Percentiles rank a stretch among this genome's conserved stretches.
Evolutionary conservation across 345 rosid species (phyloP).

Genomic region (Lumnitzera racemosa): DNA sequence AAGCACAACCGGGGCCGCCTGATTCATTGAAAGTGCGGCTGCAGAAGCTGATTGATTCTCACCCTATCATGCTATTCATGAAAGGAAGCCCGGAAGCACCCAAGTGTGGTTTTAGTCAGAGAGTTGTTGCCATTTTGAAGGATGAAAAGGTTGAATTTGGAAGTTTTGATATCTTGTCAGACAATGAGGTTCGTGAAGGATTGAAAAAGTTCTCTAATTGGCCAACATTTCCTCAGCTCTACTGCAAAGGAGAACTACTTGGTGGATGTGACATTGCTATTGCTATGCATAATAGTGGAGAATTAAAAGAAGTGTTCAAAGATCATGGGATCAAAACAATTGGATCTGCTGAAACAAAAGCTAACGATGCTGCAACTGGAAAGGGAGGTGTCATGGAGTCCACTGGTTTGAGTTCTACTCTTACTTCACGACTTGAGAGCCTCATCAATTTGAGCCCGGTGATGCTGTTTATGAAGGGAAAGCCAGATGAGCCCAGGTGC

Average conservation of each 20-base stretch:
- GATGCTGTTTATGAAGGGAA: constrained; percentile 95
- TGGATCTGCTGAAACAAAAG: constrained; percentile 10
- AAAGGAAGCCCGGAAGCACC: constrained; percentile 89
- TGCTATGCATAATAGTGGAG: constrained; percentile 92
- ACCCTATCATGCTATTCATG: constrained; percentile 86
- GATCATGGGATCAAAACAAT: constrained; percentile 47
- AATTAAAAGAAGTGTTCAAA: constrained; percentile 61
- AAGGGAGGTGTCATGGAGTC: constrained; percentile 43
- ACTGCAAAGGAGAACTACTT: constrained; percentile 88
- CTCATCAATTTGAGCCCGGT: constrained; percentile 62
- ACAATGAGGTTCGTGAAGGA: constrained; percentile 79
- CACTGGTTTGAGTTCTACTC: constrained; percentile 50
- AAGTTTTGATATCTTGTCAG: constrained; percentile 70
- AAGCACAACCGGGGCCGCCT: constrained; percentile 27
- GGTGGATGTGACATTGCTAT: constrained; percentile 87
- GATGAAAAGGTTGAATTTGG: constrained; percentile 73
- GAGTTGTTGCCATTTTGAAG: constrained; percentile 67
- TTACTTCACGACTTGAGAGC: constrained; percentile 49
- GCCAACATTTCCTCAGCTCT: constrained; percentile 99
- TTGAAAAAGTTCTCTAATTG: constrained; percentile 92
- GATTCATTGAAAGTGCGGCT: constrained; percentile 40
- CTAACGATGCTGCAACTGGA: constrained; percentile 19
- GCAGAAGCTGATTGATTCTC: constrained; percentile 60
- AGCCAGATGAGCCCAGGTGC: constrained; percentile 78
- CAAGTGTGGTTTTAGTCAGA: constrained; percentile 79